These are phyloP conservation scores for Penicillium verrucosum DNA, from an alignment of 2,329 filamentous ascomycete species.

Conservation along the genomic window DNA sequence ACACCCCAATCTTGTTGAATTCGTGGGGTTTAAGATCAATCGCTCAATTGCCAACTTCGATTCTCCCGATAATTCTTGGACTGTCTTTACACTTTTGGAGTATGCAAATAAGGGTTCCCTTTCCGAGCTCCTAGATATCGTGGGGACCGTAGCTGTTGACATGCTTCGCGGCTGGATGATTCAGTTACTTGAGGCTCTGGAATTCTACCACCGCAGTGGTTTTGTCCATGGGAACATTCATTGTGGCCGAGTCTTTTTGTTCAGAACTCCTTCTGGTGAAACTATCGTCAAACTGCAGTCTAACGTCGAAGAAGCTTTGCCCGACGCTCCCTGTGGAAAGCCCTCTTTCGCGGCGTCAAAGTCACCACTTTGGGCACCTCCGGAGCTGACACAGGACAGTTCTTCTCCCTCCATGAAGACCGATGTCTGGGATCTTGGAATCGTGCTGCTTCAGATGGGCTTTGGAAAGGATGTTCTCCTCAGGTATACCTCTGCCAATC, in stretches of 20 bases:
- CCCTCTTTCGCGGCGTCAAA: conserved; percentile 56
- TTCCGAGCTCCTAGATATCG: conserved; percentile 74
- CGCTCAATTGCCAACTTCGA: conserved; percentile 44
- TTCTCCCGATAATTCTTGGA: conserved; percentile 55
- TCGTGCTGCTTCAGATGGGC: conserved; percentile 89
- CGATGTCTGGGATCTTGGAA: conserved; percentile 92
- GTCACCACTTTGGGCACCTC: conserved; percentile 78
- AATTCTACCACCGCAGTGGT: conserved; percentile 80
- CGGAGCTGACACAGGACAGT: conserved; percentile 66
- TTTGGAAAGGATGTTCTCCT: conserved; percentile 76
- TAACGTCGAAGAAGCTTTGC: conserved; percentile 51
- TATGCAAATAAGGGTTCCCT: conserved; percentile 79
- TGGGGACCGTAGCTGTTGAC: conserved; percentile 68
- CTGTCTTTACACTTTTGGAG: conserved; percentile 70
- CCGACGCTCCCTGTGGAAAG: conserved; percentile 44
- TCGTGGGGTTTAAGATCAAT: conserved; percentile 80
- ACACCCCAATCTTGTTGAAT: conserved; percentile 72
- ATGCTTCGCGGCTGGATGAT: conserved; percentile 88
- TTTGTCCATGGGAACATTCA: conserved; percentile 82
- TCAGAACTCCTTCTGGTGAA: conserved; percentile 65
- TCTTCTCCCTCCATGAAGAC: conserved; percentile 64
- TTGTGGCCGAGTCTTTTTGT: conserved; percentile 73
- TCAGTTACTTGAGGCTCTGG: conserved; percentile 82
- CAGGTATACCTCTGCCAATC: conserved; percentile 74
- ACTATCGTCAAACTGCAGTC: conserved; percentile 58